Percentiles rank a stretch among this genome's conserved stretches.
Conservation (phyloP, 1,284 basidiomycete species). For the Trichosporon faecale region DNA sequence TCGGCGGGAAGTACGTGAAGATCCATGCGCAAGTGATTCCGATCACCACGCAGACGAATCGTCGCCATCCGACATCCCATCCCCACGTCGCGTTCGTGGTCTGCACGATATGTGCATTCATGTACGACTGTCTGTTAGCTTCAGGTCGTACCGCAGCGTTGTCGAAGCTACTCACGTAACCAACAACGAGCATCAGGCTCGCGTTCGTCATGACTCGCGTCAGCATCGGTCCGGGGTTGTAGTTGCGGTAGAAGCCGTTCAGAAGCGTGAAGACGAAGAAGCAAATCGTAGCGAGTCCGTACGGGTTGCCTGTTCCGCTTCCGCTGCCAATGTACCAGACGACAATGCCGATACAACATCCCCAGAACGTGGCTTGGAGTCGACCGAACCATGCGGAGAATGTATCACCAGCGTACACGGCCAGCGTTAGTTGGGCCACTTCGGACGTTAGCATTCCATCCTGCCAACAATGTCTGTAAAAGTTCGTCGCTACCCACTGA, state of each 20-base stretch:
- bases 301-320: conserved; percentile 62
- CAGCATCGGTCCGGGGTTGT: conserved; percentile 71
- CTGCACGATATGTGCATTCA: conserved; percentile 44
- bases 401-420: conserved; percentile 61
- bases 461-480: too few species aligned
- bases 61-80: conserved; percentile 54
- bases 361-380: conserved; percentile 66
- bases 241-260: conserved; percentile 58
- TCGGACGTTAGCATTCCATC: conserved; percentile 28
- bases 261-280: conserved; percentile 68
- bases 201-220: conserved; percentile 70
- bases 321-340: conserved; percentile 66
- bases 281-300: conserved; percentile 67
- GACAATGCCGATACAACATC: conserved; percentile 63
- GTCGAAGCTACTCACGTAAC: conserved; percentile 54
- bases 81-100: conserved; percentile 49
- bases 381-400: conserved; percentile 65
- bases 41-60: conserved; percentile 51
- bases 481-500: not conserved
- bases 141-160: conserved; percentile 49
- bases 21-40: conserved; percentile 48
- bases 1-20: conserved; percentile 51
- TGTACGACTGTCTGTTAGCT: conserved; percentile 32
- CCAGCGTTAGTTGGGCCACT: conserved; percentile 29
- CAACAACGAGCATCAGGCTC: conserved; percentile 66